Conservation (phyloP, 2,329 filamentous ascomycete genomes). For the Emmonsia crescens region DNA sequence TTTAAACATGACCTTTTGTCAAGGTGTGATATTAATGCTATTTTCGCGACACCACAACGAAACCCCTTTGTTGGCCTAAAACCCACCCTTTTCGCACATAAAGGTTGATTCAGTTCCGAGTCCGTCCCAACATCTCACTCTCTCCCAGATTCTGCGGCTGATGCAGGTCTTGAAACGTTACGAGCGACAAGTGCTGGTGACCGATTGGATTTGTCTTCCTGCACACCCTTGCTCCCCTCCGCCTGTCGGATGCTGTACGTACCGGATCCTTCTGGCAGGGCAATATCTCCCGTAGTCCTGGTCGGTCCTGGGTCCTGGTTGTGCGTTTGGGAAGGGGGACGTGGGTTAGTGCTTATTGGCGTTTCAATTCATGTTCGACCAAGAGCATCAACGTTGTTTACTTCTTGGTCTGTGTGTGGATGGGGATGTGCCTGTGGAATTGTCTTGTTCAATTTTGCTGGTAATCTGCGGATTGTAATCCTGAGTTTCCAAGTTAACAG, state of each 20-base stretch:
- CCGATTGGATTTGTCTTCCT: not conserved
- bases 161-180: not conserved
- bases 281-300: not conserved
- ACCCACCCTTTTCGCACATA: no score
- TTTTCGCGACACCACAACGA: not conserved
- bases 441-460: no score
- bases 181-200: not conserved
- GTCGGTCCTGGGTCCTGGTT: no score
- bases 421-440: not conserved
- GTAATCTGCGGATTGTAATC: not conserved
- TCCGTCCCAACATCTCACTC: not conserved
- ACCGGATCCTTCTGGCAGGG: not conserved
- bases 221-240: not conserved
- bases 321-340: not conserved
- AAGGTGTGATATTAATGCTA: not conserved
- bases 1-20: not conserved
- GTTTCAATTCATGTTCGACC: not conserved
- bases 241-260: not conserved
- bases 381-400: not conserved
- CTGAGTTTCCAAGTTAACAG: not conserved
- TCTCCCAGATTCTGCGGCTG: not conserved
- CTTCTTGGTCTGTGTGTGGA: not conserved
- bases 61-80: no score
- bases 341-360: not conserved
- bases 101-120: not conserved